Conservation (phyloP, 345 rosid genomes). For the Melaleuca alternifolia region DNA sequence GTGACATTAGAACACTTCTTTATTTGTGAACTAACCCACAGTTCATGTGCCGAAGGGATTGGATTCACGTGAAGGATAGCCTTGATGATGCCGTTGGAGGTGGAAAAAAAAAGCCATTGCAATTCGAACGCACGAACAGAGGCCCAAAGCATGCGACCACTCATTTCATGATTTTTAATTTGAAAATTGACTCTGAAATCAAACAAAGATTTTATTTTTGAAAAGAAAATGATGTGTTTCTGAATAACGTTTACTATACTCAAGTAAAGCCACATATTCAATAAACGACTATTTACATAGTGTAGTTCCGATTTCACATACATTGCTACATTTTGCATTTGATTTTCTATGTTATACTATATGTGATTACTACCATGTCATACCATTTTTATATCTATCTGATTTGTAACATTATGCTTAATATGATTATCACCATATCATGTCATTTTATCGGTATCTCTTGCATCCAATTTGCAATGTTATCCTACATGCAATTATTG, state of each 20-base stretch:
- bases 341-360: neutral
- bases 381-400: accelerated
- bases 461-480: neutral
- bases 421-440: neutral
- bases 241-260: accelerated
- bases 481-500: neutral
- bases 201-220: neutral
- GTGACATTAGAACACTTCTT: neutral
- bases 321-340: neutral
- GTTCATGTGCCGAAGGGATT: neutral
- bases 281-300: neutral
- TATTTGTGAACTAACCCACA: neutral
- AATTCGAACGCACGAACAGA: neutral
- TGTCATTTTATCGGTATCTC: neutral
- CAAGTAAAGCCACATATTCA: neutral
- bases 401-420: neutral
- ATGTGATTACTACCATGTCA: accelerated
- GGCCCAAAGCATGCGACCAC: neutral
- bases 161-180: neutral
- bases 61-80: neutral
- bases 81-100: neutral
- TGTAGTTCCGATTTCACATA: neutral
- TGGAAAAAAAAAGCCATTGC: neutral
- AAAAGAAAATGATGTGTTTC: neutral
- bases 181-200: neutral